Percentiles rank a stretch among this genome's conserved stretches.
These are phyloP conservation scores for Wickerhamomyces hampshirensis DNA, from an alignment of 805 yeast species.

Conservation along the genomic window DNA sequence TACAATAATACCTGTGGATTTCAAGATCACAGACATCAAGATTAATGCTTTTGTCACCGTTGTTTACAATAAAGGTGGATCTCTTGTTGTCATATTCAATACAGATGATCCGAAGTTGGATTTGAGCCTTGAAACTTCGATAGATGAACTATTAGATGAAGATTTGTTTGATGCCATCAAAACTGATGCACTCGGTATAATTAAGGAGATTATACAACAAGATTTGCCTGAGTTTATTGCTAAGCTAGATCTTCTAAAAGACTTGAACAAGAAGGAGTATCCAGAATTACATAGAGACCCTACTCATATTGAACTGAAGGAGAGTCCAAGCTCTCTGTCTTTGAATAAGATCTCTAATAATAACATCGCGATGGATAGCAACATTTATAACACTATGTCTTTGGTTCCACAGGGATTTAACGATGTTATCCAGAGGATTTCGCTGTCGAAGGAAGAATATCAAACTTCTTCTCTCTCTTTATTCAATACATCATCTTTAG, in stretches of 20 bases:
- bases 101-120: conserved; percentile 22
- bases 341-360: neutral
- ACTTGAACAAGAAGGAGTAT: neutral
- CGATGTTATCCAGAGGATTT: conserved; percentile 17
- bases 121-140: conserved; percentile 20
- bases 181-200: conserved; percentile 16
- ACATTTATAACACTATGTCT: conserved; percentile 19
- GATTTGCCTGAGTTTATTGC: conserved; percentile 22
- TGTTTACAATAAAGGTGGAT: conserved; percentile 17
- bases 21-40: conserved; percentile 13
- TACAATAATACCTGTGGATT: conserved; percentile 23
- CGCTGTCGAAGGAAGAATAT: conserved; percentile 7
- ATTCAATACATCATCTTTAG: neutral
- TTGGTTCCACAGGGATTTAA: conserved; percentile 11
- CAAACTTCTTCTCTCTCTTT: neutral
- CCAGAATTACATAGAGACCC: conserved; percentile 1
- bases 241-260: conserved; percentile 11
- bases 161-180: conserved; percentile 19
- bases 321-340: conserved; percentile 1
- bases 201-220: conserved; percentile 16
- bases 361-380: conserved; percentile 2
- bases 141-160: conserved; percentile 25
- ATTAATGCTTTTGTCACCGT: conserved; percentile 20
- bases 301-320: neutral
- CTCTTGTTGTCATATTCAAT: conserved; percentile 20